Evolutionary conservation across 148 eudicot genomes (phyloP).

Genomic region (Diospyros lotus): DNA sequence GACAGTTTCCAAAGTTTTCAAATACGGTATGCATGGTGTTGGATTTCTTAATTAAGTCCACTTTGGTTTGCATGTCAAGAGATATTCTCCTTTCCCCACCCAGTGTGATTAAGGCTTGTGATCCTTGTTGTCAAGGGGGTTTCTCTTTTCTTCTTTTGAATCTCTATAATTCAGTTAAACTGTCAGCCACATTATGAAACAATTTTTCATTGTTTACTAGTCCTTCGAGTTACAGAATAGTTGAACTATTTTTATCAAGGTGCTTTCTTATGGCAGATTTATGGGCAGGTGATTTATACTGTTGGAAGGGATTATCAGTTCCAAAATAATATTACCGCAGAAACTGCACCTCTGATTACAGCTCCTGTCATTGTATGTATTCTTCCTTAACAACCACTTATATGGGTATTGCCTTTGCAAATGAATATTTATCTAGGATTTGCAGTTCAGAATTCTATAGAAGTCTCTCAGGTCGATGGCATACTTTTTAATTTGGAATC

Average conservation of each 20-base stretch:
- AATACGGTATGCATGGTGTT: not conserved
- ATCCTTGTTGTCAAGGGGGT: not conserved
- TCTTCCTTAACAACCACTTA: not conserved
- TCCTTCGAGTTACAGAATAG: not conserved
- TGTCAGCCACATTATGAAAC: not conserved
- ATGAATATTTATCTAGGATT: not conserved
- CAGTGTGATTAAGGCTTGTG: too few relatives aligned
- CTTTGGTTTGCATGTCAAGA: not conserved
- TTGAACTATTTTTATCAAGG: not conserved
- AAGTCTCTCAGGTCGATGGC: not conserved
- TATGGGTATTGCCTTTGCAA: not conserved
- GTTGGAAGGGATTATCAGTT: slow-evolving; percentile 77
- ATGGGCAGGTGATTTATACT: slow-evolving; percentile 68
- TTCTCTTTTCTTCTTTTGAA: not conserved
- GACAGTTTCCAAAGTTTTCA: not conserved
- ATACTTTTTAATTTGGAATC: not conserved
- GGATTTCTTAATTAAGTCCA: not conserved
- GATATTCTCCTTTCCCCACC: not conserved
- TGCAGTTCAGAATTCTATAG: not conserved
- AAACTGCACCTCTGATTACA: slow-evolving; percentile 59
- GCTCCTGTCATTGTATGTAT: slow-evolving; percentile 74
- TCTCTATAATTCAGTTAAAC: not conserved
- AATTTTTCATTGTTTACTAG: not conserved
- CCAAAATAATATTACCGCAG: slow-evolving; percentile 56
- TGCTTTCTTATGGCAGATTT: slow-evolving; percentile 6